Evolutionary conservation across 768 basidiomycete genomes (phyloP), one percentile per base, ranked within the genome.

Genomic region (Tylopilus vinaceipallidus): DNA sequence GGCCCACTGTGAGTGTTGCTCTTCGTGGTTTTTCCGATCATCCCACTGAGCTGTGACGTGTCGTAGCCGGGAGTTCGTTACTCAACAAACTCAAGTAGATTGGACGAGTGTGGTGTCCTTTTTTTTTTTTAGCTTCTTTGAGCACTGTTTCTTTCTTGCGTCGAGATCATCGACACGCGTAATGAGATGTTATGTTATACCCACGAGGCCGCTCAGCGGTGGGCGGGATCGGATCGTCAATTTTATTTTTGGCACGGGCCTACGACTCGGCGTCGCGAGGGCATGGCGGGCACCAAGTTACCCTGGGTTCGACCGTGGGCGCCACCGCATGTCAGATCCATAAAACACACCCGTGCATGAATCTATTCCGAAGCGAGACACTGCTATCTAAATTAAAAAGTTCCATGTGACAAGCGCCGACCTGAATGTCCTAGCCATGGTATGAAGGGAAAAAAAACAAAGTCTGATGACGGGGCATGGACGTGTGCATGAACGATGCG

Each of bases 1-100:
- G 37, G 73, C 80, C 22, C 75, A 80, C 39, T 74, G 83, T 85
- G 57, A 61, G 82, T 77, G 24, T 38, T 20, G 40, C 42, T 44
- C 27, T 6, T 26, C 16, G 45, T 49, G 49, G 45, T 27, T 44
- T 47, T 42, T n/a, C n/a, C n/a, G n/a, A n/a, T n/a, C n/a, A n/a
- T n/a, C n/a, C n/a, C n/a, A n/a, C n/a, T n/a, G n/a, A n/a, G n/a
- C n/a, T n/a, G n/a, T n/a, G n/a, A n/a, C n/a, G n/a, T n/a, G n/a
- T n/a, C n/a, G n/a, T 46, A 42, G 55, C 11, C 6, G 37, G 45
- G 16, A 34, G 32, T 14, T 13, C 41, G 40, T 44, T 51, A 34
- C 40, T 57, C 0, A 52, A 47, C 8, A 53, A 52, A 20, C 16
- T 36, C 50, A 54, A 43, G 45, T 55, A 26, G 41, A 7, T 17